Conservation (phyloP, 495 filamentous ascomycete genomes). For the Aspergillus diversus region DNA sequence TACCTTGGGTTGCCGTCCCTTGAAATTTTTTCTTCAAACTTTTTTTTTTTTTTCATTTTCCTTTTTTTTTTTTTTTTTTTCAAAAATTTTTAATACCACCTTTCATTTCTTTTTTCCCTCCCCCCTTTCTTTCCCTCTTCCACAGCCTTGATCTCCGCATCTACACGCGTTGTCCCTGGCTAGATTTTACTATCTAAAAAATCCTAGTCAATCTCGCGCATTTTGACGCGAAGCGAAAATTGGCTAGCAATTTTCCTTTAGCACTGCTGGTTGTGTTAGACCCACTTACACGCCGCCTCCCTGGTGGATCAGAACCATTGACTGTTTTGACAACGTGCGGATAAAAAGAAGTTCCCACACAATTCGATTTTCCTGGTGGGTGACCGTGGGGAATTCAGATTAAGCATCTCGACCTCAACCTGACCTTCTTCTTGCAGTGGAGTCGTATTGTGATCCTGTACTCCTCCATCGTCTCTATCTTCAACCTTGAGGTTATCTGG, state of each 20-base stretch:
- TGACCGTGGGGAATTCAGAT: constrained; percentile 52
- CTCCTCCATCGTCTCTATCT: constrained; percentile 28
- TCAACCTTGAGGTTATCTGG: constrained; percentile 30
- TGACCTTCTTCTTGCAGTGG: constrained; percentile 36
- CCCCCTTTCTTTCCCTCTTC: constrained; percentile 28
- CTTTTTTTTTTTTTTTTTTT: constrained; percentile 29
- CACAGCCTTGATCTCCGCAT: constrained; percentile 35
- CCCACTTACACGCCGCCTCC: constrained; percentile 51
- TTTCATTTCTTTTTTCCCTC: constrained; percentile 28
- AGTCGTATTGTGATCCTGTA: constrained; percentile 36
- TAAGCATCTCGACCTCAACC: constrained; percentile 42
- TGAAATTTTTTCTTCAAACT: constrained; percentile 27
- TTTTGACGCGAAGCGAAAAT: constrained; percentile 50
- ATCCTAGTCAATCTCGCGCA: constrained; percentile 33
- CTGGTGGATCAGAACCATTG: constrained; percentile 51
- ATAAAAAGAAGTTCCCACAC: constrained; percentile 51
- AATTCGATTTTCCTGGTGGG: constrained; percentile 46
- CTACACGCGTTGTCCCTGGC: constrained; percentile 34
- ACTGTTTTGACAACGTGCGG: constrained; percentile 51
- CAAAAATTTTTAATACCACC: constrained; percentile 25
- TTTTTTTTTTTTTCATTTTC: constrained; percentile 27
- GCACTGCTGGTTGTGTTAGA: constrained; percentile 48
- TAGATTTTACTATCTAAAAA: constrained; percentile 29
- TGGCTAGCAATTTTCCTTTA: constrained; percentile 34
- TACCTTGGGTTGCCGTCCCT: constrained; percentile 28